Base-by-base conservation (phyloP, 2,329 filamentous ascomycete species). In the Exophiala sideris region DNA sequence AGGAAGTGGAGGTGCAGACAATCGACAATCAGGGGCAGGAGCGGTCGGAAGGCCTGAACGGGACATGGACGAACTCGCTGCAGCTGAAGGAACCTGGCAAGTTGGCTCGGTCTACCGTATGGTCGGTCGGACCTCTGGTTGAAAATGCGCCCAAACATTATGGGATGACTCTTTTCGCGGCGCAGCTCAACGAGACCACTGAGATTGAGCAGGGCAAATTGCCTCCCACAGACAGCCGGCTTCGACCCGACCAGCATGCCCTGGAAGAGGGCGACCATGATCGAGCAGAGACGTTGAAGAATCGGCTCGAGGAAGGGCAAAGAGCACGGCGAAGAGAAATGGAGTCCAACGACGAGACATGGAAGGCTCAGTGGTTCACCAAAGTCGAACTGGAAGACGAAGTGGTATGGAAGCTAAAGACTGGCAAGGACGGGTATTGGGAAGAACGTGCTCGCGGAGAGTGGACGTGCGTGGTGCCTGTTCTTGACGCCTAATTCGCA, bases 391-490 rank as follows among this genome's bases (percentile, higher is more conserved):
- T 57, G 38, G 62, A 68, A 29, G 71, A 73, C 45, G 76, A 77
- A 41, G 84, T 88, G 66, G 77, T 87, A 9, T 89, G 88, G 88
- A 81, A 84, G 65, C 71, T 96, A 59, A 94, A 86, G 74, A 77
- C 77, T 2, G 85, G 91, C 16, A 91, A 87, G 71, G 90, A 95
- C 14, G 86, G 89, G 7, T 99, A 99, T 72, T 99, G 94, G 94
- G 91, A 96, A 67, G 86, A 89, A 72, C 81, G 92, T 57, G 79
- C 77, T 2, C 81, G 75, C 60, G 85, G 85, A 1, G 76, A 76
- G 52, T 96, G 89, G 89, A 71, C 71, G 7, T 77, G 75, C 5
- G 75, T 84, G 38, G 70, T 76, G 53, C 73, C 79, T 50, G 78
- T 86, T 45, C 82, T 85, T 66, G 70, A 77, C 55, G 52, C 66